Evolutionary conservation across 345 rosid species (phyloP), one percentile per base, ranked within the genome.

Genomic region (Gynandropsis gynandra): DNA sequence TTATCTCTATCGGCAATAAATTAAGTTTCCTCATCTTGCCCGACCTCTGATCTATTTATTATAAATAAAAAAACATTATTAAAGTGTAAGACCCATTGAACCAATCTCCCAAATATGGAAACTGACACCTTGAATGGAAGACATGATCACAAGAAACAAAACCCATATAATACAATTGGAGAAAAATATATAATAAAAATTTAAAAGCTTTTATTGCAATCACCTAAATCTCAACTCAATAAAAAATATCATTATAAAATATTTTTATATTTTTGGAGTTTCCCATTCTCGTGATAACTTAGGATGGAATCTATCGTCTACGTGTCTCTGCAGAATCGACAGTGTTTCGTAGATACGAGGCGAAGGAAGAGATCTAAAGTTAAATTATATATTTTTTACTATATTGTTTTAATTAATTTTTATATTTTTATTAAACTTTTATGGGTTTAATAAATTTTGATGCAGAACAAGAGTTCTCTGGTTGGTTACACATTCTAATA

Each of bases 51-150:
- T 4, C 14, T 10, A 35, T 15, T 19, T 10, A 16, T 16, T 0
- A 12, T 20, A 52, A 24, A 24, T 5, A 24, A 24, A 24, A 24
- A 24, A 24, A 24, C 2, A 24, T 5, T 5, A 24, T 24, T 51
- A 24, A 27, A 53, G 16, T 56, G 58, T 44, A 58, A 57, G 63
- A 58, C 31, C 58, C 64, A 59, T 52, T 60, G 56, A 44, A 66
- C 47, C 54, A 66, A 59, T 33, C 53, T 59, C 41, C 70, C 42
- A 66, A 59, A 66, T 34, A 66, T 47, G 61, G 70, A 47, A 66
- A 66, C 70, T 66, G 70, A 59, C 65, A 59, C 35, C 15, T 52
- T 59, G 70, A 66, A 59, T 66, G 65, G 70, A 34, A 66, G 59
- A 66, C 65, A 59, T 53, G 47, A 53, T 17, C 53, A 7, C 59